Conservation (phyloP, 441 rosid genomes). For the Eutrema salsugineum region DNA sequence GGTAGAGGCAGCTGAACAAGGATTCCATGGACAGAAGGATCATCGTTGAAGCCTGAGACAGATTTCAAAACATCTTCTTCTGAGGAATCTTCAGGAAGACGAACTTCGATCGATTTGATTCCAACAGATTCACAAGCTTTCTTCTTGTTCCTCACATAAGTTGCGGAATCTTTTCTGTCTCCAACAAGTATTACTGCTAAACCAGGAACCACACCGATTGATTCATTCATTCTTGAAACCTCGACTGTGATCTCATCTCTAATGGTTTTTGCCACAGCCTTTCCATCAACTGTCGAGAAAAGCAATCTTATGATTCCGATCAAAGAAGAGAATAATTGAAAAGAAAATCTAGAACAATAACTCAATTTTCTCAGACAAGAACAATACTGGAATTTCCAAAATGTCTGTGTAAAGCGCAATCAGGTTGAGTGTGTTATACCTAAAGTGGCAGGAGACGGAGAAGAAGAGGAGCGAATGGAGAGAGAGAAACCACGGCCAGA, state of each 20-base stretch:
- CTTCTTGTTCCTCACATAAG: conserved; percentile 85
- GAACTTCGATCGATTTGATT: conserved; percentile 64
- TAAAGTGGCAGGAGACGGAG: too few relatives aligned
- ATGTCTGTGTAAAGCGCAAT: too few relatives aligned
- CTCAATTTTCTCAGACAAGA: too few relatives aligned
- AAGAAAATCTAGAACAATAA: too few relatives aligned
- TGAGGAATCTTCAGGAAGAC: conserved; percentile 49
- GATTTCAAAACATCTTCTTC: conserved; percentile 64
- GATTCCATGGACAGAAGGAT: conserved; percentile 83
- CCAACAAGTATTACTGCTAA: conserved; percentile 88
- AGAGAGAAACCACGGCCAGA: conserved; percentile 30
- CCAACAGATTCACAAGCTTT: conserved; percentile 89
- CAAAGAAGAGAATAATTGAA: background rate
- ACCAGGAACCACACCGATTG: conserved; percentile 66
- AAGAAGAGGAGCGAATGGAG: conserved; percentile 15
- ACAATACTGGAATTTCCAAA: background rate
- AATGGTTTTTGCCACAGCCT: conserved; percentile 61
- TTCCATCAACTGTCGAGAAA: conserved; percentile 65
- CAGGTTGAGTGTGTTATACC: background rate
- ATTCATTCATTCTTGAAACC: conserved; percentile 75
- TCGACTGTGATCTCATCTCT: conserved; percentile 64
- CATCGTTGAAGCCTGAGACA: conserved; percentile 56
- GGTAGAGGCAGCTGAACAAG: conserved; percentile 91
- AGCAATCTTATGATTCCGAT: background rate
- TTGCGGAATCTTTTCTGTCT: conserved; percentile 77